Evolutionary conservation across 2,329 filamentous ascomycete species (phyloP), one percentile per base, ranked within the genome.

Genomic region (Herpotrichia juniperi): DNA sequence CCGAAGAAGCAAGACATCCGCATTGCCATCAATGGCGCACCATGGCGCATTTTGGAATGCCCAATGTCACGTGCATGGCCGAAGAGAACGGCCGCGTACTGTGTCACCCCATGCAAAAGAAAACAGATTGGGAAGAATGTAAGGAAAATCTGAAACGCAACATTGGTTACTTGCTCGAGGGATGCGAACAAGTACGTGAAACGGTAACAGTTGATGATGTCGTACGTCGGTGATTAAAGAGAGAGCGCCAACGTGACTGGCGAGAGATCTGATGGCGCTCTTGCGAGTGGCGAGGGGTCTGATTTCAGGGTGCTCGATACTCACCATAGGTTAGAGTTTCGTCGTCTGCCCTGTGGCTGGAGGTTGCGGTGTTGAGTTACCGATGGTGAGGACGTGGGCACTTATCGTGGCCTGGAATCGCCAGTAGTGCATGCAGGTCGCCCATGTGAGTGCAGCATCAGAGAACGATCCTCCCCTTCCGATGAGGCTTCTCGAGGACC

Each of bases 1-100:
- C 16, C 7, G 17, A 19, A 31, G 9, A n/a, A n/a, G 32, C 32
- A 19, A 35, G 32, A 35, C 32, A 46, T 34, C 48, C n/a, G 53
- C 46, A 45, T 40, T 22, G 48, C 54, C 40, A 53, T 62, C 54
- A 54, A 63, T 66, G 65, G 65, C 65, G 61, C 61, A 61, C 54
- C 53, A 63, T 66, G 65, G 65, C 65, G 61, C 61, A 61, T 48
- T 58, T 62, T 55, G 66, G 64, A 68, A 69, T 68, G 64, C 48
- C 56, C 26, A 35, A 22, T 11, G 45, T 64, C 60, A 66, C 60
- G 63, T 65, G 64, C 40, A 46, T 12, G 25, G 46, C 26, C 34
- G 34, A 11, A 57, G 43, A 48, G 21, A 11, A 53, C 48, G 60
- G 49, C 21, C 54, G 58, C 43, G 56, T 62, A 57, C 50, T 53